phyloP scores from a whole-genome alignment of 2,329 filamentous ascomycete species.

The Apiospora rasikravindrae region DNA sequence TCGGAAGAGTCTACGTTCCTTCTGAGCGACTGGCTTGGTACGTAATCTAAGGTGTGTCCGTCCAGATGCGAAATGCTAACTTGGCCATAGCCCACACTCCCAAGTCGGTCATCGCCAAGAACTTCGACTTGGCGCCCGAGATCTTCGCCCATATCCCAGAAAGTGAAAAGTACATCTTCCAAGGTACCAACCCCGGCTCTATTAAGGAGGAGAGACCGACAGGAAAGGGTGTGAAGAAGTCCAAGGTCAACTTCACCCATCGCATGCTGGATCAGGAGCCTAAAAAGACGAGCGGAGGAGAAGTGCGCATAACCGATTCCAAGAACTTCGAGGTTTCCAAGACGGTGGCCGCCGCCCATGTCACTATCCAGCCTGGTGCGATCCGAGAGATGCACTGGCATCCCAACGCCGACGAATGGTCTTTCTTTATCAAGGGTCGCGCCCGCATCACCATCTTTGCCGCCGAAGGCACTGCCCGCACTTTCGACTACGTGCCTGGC shows the following conservation, averaged over 20 bases:
- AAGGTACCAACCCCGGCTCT: constrained; percentile 67
- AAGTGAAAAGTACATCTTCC: constrained; percentile 78
- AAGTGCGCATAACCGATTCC: constrained; percentile 78
- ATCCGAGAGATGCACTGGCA: constrained; percentile 86
- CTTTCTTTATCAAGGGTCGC: constrained; percentile 75
- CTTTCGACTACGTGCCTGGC: constrained; percentile 76
- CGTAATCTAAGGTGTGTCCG: constrained; percentile 28
- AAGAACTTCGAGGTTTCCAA: constrained; percentile 76
- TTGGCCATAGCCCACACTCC: constrained; percentile 65
- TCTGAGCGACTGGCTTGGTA: constrained; percentile 74
- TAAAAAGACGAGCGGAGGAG: constrained; percentile 68
- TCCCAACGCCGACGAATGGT: constrained; percentile 80
- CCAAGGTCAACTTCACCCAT: constrained; percentile 72
- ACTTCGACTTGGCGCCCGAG: constrained; percentile 75
- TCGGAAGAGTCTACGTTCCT: constrained; percentile 72
- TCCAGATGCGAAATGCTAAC: constrained; percentile 23
- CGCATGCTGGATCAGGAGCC: constrained; percentile 74
- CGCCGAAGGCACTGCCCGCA: constrained; percentile 70
- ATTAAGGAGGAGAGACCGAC: constrained; percentile 69
- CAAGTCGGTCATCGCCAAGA: constrained; percentile 73
- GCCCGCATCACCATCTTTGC: constrained; percentile 78
- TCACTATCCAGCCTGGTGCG: constrained; percentile 73
- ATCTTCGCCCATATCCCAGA: constrained; percentile 72
- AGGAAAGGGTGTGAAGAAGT: constrained; percentile 67
- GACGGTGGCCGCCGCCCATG: constrained; percentile 74